Conservation (phyloP, 1,139 yeast genomes). For the Yamadazyma dendronema region DNA sequence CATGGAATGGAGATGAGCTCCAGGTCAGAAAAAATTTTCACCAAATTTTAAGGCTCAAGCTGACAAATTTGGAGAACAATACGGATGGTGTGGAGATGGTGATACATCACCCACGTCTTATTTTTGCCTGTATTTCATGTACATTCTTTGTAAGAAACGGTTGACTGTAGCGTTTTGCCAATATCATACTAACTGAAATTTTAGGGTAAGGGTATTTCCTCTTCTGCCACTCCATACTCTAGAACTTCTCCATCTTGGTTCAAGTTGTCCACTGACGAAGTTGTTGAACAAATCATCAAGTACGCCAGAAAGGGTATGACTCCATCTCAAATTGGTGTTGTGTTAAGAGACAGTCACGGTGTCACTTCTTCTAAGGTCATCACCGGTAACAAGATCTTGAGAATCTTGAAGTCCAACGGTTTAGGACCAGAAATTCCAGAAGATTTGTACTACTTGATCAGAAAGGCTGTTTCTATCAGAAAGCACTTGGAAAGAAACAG, state of each 20-base stretch:
- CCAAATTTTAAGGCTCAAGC: not conserved
- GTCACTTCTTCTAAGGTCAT: slow-evolving; percentile 96
- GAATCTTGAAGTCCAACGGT: slow-evolving; percentile 99
- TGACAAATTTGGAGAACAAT: not conserved
- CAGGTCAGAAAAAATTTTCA: slow-evolving; percentile 1
- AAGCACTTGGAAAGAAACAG: slow-evolving; percentile 99
- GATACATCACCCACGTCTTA: not conserved
- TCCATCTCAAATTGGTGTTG: slow-evolving; percentile 99
- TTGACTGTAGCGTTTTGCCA: slow-evolving; percentile 1
- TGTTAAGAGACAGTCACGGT: slow-evolving; percentile 99
- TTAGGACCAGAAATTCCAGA: slow-evolving; percentile 99
- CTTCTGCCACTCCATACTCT: slow-evolving; percentile 99
- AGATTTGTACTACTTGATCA: slow-evolving; percentile 97
- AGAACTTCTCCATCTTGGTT: slow-evolving; percentile 99
- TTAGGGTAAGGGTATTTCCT: slow-evolving; percentile 98
- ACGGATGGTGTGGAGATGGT: not conserved
- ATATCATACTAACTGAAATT: slow-evolving; percentile 32
- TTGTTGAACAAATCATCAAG: slow-evolving; percentile 97
- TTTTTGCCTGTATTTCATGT: not conserved
- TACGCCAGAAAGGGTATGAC: slow-evolving; percentile 99
- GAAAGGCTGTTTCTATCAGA: slow-evolving; percentile 99
- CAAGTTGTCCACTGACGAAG: slow-evolving; percentile 93
- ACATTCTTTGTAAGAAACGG: slow-evolving; percentile 5
- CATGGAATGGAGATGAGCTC: slow-evolving; percentile 5
- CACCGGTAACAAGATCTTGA: slow-evolving; percentile 99